A percentile compares a stretch with the other conserved stretches of the same genome.
These are phyloP conservation scores for Emergomyces pasteurianus DNA, from an alignment of 2,329 filamentous ascomycete species.

Conservation along the genomic window DNA sequence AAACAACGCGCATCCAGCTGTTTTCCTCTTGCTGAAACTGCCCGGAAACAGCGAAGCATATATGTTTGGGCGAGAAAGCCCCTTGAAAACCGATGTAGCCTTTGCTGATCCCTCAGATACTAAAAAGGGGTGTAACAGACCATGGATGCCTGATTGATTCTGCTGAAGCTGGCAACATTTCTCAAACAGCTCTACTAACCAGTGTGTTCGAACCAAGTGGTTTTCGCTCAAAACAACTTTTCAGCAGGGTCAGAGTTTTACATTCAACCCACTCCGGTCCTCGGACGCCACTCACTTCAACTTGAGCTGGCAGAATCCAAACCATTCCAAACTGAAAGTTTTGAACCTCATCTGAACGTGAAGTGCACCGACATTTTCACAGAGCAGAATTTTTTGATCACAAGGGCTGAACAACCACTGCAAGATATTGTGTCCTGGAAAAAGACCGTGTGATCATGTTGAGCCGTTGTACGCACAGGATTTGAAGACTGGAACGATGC, in stretches of 20 bases:
- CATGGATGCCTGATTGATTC: not conserved
- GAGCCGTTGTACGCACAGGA: not conserved
- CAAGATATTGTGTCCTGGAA: not conserved
- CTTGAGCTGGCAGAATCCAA: not conserved
- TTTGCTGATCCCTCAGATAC: too few relatives aligned
- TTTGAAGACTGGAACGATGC: not conserved
- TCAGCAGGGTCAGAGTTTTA: not conserved
- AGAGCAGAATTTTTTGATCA: not conserved
- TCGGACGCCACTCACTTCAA: not conserved
- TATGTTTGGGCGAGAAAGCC: not conserved
- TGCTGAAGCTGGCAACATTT: not conserved
- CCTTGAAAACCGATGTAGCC: not conserved
- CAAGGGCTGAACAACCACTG: not conserved
- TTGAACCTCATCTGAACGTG: slow-evolving; percentile 1
- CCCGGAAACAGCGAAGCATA: slow-evolving; percentile 1
- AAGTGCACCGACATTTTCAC: not conserved
- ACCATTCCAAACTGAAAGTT: not conserved
- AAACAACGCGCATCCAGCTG: not conserved
- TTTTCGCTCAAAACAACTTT: not conserved
- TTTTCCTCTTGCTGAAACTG: not conserved
- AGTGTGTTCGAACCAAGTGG: not conserved
- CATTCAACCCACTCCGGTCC: not conserved
- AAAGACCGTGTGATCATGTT: not conserved
- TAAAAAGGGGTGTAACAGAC: not conserved
- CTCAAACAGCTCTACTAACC: not conserved